Base-by-base conservation (phyloP, 129 eudicot species). In the Centrapalus pauciflorus region DNA sequence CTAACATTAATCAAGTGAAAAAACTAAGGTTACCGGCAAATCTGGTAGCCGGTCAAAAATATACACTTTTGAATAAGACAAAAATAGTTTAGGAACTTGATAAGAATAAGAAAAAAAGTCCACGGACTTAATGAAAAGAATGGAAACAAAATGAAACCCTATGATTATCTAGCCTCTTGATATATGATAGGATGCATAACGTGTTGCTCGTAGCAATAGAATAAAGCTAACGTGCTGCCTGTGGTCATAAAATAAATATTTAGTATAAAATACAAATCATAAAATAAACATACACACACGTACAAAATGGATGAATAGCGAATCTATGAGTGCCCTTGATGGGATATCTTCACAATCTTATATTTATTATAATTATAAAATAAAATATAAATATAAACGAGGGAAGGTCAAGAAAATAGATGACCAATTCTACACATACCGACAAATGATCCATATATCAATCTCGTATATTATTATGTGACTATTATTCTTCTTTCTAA, bases 261-360 rank as follows among this genome's bases (percentile, higher is more conserved):
- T 55, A 55, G 2, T 32, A 48, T 74, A 63, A 37, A 23, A 27
- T 55, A 45, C 19, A 3, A n/a, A n/a, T n/a, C n/a, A n/a, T n/a
- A n/a, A n/a, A n/a, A n/a, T n/a, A n/a, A n/a, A 51, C 10, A 50
- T 7, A 49, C 76, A 76, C 7, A 69, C 76, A 50, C 70, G 5
- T 46, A 69, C 76, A 68, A 76, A 76, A 69, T 10, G 14, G 49
- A 76, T 37, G 23, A 41, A 30, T 5, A 68, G 55, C 64, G 80
- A 76, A 76, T 67, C 75, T 35, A 20, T 29, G 58, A 55, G 9
- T 65, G 16, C 24, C 35, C 21, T 43, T 56, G 14, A 75, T 33
- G 66, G 79, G 74, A 66, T 75, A 75, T 46, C 27, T 33, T 4
- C 5, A 64, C 37, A 28, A n/a, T n/a, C n/a, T n/a, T n/a, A n/a